Percentiles rank a stretch among this genome's conserved stretches.
phyloP scores from a whole-genome alignment of 2,329 filamentous ascomycete species.

The Zymoseptoria ardabiliae region DNA sequence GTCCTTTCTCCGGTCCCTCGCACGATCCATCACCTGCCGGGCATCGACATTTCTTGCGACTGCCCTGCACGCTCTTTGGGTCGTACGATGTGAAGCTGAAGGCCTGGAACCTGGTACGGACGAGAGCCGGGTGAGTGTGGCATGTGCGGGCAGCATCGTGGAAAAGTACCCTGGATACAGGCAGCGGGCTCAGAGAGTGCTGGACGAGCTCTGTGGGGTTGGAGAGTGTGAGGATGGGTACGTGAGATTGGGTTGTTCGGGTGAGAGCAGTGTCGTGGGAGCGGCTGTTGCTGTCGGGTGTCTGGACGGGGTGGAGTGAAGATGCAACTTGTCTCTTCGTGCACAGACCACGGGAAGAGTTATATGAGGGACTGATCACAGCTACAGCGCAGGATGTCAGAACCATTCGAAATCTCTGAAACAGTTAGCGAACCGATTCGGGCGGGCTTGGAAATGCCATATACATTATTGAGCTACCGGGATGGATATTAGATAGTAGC shows the following conservation, averaged over 20 bases:
- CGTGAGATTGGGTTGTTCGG: constrained; percentile 59
- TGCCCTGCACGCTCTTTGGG: constrained; percentile 56
- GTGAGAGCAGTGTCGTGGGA: constrained; percentile 68
- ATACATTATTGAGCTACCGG: not conserved
- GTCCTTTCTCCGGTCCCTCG: constrained; percentile 48
- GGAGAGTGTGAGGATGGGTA: constrained; percentile 35
- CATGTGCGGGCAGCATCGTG: constrained; percentile 72
- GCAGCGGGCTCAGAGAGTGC: constrained; percentile 52
- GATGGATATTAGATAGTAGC: not conserved
- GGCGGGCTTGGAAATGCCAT: not conserved
- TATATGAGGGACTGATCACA: too few relatives aligned
- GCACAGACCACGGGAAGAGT: too few relatives aligned
- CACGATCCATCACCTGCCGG: constrained; percentile 49
- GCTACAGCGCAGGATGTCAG: too few relatives aligned
- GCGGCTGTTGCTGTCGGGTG: constrained; percentile 57
- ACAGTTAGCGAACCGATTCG: not conserved
- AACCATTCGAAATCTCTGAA: not conserved
- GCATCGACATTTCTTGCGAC: constrained; percentile 57
- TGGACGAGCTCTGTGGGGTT: constrained; percentile 50
- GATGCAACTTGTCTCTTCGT: too few relatives aligned
- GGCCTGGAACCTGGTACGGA: constrained; percentile 26
- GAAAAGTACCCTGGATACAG: constrained; percentile 69
- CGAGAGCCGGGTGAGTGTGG: constrained; percentile 45
- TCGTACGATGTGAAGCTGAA: constrained; percentile 43
- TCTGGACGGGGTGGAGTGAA: constrained; percentile 13